Base-by-base conservation (phyloP, 129 eudicot species). In the Saussurea involucrata region DNA sequence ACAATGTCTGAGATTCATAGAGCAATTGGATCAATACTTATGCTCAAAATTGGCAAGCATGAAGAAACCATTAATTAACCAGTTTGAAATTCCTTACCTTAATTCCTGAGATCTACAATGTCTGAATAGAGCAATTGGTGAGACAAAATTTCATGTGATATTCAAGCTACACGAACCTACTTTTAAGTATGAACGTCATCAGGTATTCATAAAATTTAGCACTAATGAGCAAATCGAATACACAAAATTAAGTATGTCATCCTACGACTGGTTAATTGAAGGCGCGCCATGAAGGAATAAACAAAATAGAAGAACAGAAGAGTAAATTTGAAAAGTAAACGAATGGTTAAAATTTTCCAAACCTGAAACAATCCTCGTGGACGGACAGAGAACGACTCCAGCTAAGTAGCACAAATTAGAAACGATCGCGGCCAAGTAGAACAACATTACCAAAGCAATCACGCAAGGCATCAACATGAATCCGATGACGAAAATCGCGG, bases 391-490 rank as follows among this genome's bases (percentile, higher is more conserved):
- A 57, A 92, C 69, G 49, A 66, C 24, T 8, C 90, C 83, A 17
- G 86, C 86, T 3, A 89, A 60, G 5, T 66, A 61, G 13, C 86
- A 80, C 78, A 92, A 74, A 63, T 10, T 85, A 31, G 89, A 82
- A 24, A 89, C 73, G 17, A 88, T 12, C 4, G 84, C 90, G 0
- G 79, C 96, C 46, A 92, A 69, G 76, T 87, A 87, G 60, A 89
- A 87, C 80, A 92, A 37, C 76, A 88, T 2, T 0, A 84, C 83
- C 82, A 89, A 40, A 22, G 78, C 86, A 68, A 89, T 49, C 7
- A 87, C 88, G 78, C 88, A 77, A 20, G 97, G 97, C 96, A 89
- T 73, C 77, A 92, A 36, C 68, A 92, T 27, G 5, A 89, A 71
- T 18, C 97, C 97, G 55, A 92, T 89, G 1, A 89, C 63, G 24